Evolutionary conservation across 768 basidiomycete genomes (phyloP).

Genomic region (Tephrocybe rancida): DNA sequence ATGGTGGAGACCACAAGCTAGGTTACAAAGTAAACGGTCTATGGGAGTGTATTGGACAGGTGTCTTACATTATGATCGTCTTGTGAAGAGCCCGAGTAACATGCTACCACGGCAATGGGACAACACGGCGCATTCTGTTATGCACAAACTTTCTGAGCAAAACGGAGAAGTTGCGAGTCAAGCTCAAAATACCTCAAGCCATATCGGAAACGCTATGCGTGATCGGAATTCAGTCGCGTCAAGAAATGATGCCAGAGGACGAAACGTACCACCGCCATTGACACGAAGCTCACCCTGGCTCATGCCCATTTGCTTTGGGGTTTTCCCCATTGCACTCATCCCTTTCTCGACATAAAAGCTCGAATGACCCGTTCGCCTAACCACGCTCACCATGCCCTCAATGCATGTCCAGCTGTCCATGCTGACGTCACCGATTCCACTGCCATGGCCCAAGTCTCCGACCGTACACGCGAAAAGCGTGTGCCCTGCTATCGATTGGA

Average conservation of each 20-base stretch:
- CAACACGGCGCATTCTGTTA: conserved; percentile 78
- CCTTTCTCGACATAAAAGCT: conserved; percentile 88
- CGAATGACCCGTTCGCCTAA: conserved; percentile 80
- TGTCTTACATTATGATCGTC: conserved; percentile 75
- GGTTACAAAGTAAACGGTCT: background rate
- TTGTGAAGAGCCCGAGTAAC: conserved; percentile 79
- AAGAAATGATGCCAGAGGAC: background rate
- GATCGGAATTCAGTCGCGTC: background rate
- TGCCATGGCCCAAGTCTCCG: conserved; percentile 70
- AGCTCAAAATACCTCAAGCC: conserved; percentile 63
- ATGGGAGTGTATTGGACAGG: background rate
- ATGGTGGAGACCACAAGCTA: conserved; percentile 68
- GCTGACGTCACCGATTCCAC: conserved; percentile 74
- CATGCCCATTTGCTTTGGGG: conserved; percentile 70
- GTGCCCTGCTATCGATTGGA: conserved; percentile 80
- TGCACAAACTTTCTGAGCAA: conserved; percentile 1
- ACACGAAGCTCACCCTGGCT: conserved; percentile 60
- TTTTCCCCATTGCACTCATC: conserved; percentile 83
- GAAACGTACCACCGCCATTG: conserved; percentile 73
- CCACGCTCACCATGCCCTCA: conserved; percentile 80
- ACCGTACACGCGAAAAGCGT: conserved; percentile 83
- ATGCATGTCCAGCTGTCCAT: conserved; percentile 79
- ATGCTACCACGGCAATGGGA: conserved; percentile 77
- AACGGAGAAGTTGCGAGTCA: background rate
- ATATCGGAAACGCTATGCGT: conserved; percentile 77